Evolutionary conservation across 441 rosid genomes (phyloP), one percentile per base, ranked within the genome.

Genomic region (Euphorbia schlechtendalii): DNA sequence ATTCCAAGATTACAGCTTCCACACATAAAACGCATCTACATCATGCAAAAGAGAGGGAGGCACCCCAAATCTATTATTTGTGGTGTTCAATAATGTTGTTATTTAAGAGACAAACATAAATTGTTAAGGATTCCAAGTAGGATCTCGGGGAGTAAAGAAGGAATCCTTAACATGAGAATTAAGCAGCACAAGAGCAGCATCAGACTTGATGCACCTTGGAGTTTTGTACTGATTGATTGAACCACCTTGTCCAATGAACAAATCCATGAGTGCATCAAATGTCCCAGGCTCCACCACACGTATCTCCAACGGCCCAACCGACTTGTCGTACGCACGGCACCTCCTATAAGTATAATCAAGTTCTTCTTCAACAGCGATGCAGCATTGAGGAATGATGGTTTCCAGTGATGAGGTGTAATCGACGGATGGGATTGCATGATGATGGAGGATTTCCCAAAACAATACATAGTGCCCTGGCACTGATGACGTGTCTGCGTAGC

Each of bases 161-260:
- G 92, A 84, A 1, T 80, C 93, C 65, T 56, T 73, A 7, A 89
- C 96, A 63, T 79, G 83, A 60, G 76, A 74, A 77, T 85, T 80
- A 59, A 92, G 92, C 79, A 89, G 71, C 77, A 73, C 76, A 12
- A 89, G 81, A 17, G 81, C 87, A 24, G 74, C 67, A 63, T 69
- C 65, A 53, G 84, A 77, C 52, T 80, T 84, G 17, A 91, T 87
- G 83, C 98, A 84, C 80, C 98, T 82, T 12, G 98, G 94, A 0
- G 92, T 83, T 64, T 88, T 91, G 40, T 91, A 91, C 81, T 89
- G 98, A 78, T 91, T 91, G 71, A 92, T 80, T 41, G 98, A 92
- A 2, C 86, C 95, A 13, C 98, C 98, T 77, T 86, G 89, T 71
- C 78, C 77, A 53, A 92, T 82, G 54, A 78, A 77, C 64, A 92